Evolutionary conservation across 495 filamentous ascomycete species (phyloP).

Genomic region (Aspergillus saccharolyticus): DNA sequence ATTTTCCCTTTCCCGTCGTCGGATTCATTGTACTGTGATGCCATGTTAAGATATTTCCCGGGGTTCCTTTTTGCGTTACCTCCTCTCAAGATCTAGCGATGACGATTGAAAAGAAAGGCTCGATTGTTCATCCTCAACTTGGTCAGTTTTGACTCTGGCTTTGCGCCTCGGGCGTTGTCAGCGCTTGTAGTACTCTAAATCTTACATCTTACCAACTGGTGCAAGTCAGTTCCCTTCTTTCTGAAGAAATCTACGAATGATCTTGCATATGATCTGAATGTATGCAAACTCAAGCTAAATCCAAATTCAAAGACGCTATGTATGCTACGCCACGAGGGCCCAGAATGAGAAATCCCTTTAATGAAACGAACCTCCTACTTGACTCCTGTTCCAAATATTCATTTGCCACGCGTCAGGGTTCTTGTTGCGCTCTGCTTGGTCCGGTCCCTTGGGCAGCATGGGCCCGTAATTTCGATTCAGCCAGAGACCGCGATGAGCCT

Average conservation of each 20-base stretch:
- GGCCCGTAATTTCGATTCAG: neutral
- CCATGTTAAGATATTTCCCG: neutral
- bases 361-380: no score
- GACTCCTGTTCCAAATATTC: neutral
- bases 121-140: neutral
- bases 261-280: no score
- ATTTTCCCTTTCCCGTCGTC: neutral
- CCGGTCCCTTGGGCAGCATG: neutral
- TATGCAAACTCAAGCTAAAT: no score
- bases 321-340: no score
- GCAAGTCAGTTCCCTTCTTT: no score
- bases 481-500: neutral
- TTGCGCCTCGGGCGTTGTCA: neutral
- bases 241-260: no score
- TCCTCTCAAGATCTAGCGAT: slow-evolving; percentile 9
- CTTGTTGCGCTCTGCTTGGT: neutral
- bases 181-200: neutral
- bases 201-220: no score
- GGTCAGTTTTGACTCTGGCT: neutral
- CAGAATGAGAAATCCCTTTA: no score
- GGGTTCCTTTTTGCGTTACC: neutral
- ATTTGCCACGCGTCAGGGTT: neutral
- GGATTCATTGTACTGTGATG: neutral
- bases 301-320: no score
- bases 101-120: neutral